Evolutionary conservation across 768 basidiomycete genomes (phyloP).

Genomic region (Hypsizygus marmoreus): DNA sequence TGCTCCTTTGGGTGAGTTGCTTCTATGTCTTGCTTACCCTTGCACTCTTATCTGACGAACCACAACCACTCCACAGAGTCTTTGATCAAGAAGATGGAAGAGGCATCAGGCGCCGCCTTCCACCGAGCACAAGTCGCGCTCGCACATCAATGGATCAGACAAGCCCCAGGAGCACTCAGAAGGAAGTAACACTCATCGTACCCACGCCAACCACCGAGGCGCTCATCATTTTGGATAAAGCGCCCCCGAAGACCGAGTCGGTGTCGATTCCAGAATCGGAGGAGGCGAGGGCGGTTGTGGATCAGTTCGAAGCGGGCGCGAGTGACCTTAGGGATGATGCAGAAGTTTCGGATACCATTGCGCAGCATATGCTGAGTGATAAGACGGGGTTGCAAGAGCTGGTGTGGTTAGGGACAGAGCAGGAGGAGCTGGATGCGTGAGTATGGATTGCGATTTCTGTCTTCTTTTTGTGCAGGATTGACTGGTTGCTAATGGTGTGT

Average conservation of each 20-base stretch:
- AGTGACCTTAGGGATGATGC: constrained; percentile 55
- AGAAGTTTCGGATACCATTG: constrained; percentile 72
- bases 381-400: constrained; percentile 67
- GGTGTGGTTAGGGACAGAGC: constrained; percentile 79
- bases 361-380: constrained; percentile 77
- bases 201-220: constrained; percentile 53
- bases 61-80: constrained; percentile 12
- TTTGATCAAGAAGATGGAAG: constrained; percentile 72
- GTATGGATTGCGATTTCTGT: constrained; percentile 40
- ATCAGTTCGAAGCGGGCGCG: constrained; percentile 70
- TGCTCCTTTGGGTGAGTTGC: constrained; percentile 59
- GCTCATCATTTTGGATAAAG: constrained; percentile 55
- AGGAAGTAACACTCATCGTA: constrained; percentile 58
- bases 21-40: background rate
- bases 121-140: constrained; percentile 86
- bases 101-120: constrained; percentile 76
- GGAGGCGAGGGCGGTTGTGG: constrained; percentile 42
- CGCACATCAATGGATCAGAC: constrained; percentile 72
- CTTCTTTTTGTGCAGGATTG: constrained; percentile 5
- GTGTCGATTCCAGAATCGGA: constrained; percentile 68
- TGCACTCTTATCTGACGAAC: background rate
- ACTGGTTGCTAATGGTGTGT: constrained; percentile 15
- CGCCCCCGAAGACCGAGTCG: constrained; percentile 50
- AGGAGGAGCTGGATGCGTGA: constrained; percentile 82
- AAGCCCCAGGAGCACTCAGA: constrained; percentile 40